Evolutionary conservation across 2,329 filamentous ascomycete species (phyloP), one percentile per base, ranked within the genome.

Genomic region (Cladosporium cucumerinum): DNA sequence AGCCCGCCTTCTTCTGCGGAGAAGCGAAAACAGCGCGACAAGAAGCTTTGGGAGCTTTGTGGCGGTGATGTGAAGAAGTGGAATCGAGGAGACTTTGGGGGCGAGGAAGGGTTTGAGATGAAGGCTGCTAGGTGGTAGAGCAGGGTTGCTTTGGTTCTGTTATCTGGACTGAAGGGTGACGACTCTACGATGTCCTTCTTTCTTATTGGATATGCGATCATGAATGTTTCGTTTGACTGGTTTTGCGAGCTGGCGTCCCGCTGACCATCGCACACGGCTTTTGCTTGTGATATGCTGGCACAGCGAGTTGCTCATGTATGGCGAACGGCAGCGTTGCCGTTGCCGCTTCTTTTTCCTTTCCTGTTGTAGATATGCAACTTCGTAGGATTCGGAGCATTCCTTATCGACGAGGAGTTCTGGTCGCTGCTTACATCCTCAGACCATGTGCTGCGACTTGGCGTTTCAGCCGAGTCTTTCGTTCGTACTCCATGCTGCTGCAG

Each of bases 41-140:
- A 65, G 28, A 72, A 66, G 66, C 66, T 77, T 5, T 77, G 75
- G 75, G 65, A 69, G 46, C 63, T 71, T 32, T 76, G 74, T 61
- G 74, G 73, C 46, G 57, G 65, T 16, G 72, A 77, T 69, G 67
- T 77, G 11, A 65, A 60, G 64, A 65, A 71, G 52, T 77, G 74
- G 74, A 77, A 76, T 65, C 66, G 70, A 11, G 74, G 75, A 2
- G 75, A 77, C 46, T 77, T 77, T 66, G 74, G 71, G 23, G 72
- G 69, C 0, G 65, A 68, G 51, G 64, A 68, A 43, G 63, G 66
- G 16, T 72, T 75, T 54, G 62, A 55, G 43, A 69, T 66, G 62
- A 75, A 72, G 65, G 74, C 71, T 10, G 68, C 63, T 23, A 69
- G 74, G 58, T 76, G 74, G 74, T 76, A 32, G 26, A 32, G 51